Evolutionary conservation across 345 rosid species (phyloP).

Genomic region (Schrenkiella parvula): DNA sequence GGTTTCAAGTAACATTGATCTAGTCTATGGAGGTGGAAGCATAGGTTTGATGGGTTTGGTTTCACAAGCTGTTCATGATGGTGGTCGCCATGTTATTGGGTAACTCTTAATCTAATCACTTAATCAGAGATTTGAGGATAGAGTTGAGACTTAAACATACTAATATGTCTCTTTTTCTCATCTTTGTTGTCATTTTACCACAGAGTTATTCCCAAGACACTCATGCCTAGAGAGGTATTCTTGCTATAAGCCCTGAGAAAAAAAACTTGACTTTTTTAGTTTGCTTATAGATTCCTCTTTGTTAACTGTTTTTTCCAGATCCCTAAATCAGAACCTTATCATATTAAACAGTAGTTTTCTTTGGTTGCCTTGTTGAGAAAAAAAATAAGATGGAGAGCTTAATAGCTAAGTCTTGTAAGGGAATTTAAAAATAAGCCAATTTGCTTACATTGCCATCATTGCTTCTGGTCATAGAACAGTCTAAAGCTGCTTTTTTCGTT

Average conservation of each 20-base stretch:
- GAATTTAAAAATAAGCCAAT: slow-evolving; percentile 12
- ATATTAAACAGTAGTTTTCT: not conserved
- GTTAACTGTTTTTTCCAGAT: not conserved
- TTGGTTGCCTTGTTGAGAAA: not conserved
- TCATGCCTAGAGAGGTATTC: slow-evolving; percentile 99
- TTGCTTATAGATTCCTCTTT: slow-evolving; percentile 20
- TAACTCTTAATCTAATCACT: slow-evolving; percentile 26
- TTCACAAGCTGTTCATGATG: slow-evolving; percentile 99
- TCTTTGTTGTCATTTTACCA: slow-evolving; percentile 14
- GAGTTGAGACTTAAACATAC: not conserved
- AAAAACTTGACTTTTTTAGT: slow-evolving; percentile 40
- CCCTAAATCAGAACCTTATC: not conserved
- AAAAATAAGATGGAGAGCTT: slow-evolving; percentile 1
- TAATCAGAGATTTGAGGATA: not conserved
- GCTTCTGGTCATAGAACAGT: slow-evolving; percentile 36
- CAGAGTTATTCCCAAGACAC: slow-evolving; percentile 99
- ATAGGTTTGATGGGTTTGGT: slow-evolving; percentile 98
- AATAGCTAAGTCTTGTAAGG: slow-evolving; percentile 6
- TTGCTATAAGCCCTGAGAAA: slow-evolving; percentile 6
- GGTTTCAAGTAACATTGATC: slow-evolving; percentile 97
- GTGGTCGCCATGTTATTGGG: slow-evolving; percentile 99
- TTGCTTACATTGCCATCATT: slow-evolving; percentile 32
- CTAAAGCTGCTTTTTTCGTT: slow-evolving; percentile 19
- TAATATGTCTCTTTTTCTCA: not conserved
- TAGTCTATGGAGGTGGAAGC: slow-evolving; percentile 99